A percentile compares a stretch with the other conserved stretches of the same genome.
These are phyloP conservation scores for Hebeloma cylindrosporum DNA, from an alignment of 768 basidiomycete genomes.

Conservation along the genomic window DNA sequence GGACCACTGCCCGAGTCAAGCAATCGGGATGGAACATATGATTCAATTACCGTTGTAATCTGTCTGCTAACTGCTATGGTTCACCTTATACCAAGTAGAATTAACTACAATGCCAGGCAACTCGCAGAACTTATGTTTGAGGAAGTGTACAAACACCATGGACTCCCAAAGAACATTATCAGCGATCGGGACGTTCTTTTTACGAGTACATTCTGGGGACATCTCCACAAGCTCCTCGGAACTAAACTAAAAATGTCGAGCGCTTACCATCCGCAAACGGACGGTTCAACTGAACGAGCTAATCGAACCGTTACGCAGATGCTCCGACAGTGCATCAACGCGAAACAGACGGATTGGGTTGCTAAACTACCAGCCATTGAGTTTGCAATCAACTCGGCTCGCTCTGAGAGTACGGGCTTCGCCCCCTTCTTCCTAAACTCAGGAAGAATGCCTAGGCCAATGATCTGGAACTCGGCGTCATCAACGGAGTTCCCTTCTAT, in stretches of 20 bases:
- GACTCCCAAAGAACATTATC: conserved; percentile 10
- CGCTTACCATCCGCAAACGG: conserved; percentile 12
- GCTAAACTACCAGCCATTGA: conserved; percentile 25
- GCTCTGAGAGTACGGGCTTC: conserved; percentile 22
- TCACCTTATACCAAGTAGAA: conserved; percentile 9
- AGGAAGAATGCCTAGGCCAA: conserved; percentile 18
- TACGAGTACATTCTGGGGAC: conserved; percentile 11
- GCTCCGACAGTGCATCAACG: conserved; percentile 21
- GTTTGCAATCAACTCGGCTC: conserved; percentile 22
- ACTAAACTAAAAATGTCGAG: conserved; percentile 11
- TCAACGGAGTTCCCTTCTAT: conserved; percentile 21
- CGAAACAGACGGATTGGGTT: conserved; percentile 34
- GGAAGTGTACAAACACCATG: conserved; percentile 13
- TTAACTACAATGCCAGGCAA: conserved; percentile 9
- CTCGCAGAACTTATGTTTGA: conserved; percentile 13
- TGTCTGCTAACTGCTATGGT: conserved; percentile 12
- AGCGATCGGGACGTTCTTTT: conserved; percentile 14
- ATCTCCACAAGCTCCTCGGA: conserved; percentile 13
- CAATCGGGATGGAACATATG: conserved; percentile 5
- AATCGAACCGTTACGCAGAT: conserved; percentile 23
- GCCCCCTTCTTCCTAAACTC: conserved; percentile 28
- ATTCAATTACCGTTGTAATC: conserved; percentile 15
- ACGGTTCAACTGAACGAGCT: conserved; percentile 16
- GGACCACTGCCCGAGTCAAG: conserved; percentile 14
- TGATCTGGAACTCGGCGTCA: conserved; percentile 20